A percentile compares a stretch with the other conserved stretches of the same genome.
These are phyloP conservation scores for Lyophyllum atratum DNA, from an alignment of 768 basidiomycete species.

Conservation along the genomic window DNA sequence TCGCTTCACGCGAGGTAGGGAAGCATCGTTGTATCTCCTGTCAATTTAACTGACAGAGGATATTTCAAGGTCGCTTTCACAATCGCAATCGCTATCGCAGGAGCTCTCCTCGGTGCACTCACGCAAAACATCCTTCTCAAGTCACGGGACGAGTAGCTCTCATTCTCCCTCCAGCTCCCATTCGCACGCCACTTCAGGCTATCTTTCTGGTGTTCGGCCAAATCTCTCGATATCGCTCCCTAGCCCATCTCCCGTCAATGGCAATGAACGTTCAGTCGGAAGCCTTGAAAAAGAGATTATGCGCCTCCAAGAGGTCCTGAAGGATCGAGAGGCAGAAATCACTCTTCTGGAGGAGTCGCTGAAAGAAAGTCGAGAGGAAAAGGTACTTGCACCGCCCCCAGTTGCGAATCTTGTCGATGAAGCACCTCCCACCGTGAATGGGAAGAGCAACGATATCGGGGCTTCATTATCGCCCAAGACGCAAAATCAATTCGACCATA, in stretches of 20 bases:
- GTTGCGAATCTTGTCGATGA: slow-evolving; percentile 12
- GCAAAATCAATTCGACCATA: slow-evolving; percentile 70
- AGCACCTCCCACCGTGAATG: slow-evolving; percentile 21
- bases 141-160: slow-evolving; percentile 68
- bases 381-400: slow-evolving; percentile 9
- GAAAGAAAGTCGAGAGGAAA: slow-evolving; percentile 35
- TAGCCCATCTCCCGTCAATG: slow-evolving; percentile 29
- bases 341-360: slow-evolving; percentile 63
- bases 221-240: slow-evolving; percentile 62
- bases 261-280: slow-evolving; percentile 71
- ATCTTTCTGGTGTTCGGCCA: slow-evolving; percentile 38
- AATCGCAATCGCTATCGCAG: slow-evolving; percentile 97
- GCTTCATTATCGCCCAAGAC: slow-evolving; percentile 69
- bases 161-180: slow-evolving; percentile 66
- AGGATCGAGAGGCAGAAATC: slow-evolving; percentile 92
- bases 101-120: slow-evolving; percentile 88
- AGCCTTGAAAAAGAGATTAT: slow-evolving; percentile 95
- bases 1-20: slow-evolving; percentile 82
- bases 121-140: slow-evolving; percentile 81
- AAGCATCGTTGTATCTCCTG: slow-evolving; percentile 11
- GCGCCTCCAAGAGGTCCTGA: slow-evolving; percentile 90
- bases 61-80: slow-evolving; percentile 79
- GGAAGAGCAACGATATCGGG: slow-evolving; percentile 21
- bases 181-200: slow-evolving; percentile 26
- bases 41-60: slow-evolving; percentile 5